A percentile compares a stretch with the other conserved stretches of the same genome.
These are phyloP conservation scores for Termitomyces sp. DNA, from an alignment of 768 basidiomycete genomes.

Conservation along the genomic window DNA sequence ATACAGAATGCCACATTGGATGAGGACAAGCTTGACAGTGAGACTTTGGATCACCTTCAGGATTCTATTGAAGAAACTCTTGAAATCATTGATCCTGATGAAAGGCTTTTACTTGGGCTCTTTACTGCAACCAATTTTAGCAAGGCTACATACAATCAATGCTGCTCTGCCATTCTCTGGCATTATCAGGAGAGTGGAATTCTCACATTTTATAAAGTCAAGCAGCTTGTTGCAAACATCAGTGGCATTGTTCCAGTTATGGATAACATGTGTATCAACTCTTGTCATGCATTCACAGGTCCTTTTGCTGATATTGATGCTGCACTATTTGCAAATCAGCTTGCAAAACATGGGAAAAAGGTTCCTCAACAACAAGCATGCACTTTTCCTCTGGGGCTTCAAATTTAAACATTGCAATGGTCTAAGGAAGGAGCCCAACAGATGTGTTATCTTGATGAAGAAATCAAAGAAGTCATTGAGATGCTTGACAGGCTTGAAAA, in stretches of 20 bases:
- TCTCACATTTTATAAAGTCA: conserved; percentile 9
- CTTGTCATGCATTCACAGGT: conserved; percentile 18
- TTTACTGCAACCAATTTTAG: conserved; percentile 6
- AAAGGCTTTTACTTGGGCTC: background rate
- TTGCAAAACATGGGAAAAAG: conserved; percentile 1
- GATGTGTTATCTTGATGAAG: too few species aligned
- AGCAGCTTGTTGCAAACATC: conserved; percentile 11
- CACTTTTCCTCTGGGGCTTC: too few species aligned
- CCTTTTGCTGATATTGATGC: background rate
- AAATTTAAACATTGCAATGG: too few species aligned
- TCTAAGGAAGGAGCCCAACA: too few species aligned
- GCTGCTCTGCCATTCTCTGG: conserved; percentile 1
- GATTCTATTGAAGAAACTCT: background rate
- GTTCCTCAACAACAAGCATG: background rate
- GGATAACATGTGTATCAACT: conserved; percentile 25
- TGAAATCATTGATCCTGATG: background rate
- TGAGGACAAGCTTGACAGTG: conserved; percentile 9
- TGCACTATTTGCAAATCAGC: conserved; percentile 11
- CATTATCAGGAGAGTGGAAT: conserved; percentile 5
- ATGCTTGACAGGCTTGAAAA: too few species aligned
- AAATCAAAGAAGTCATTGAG: too few species aligned
- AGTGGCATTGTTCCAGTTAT: conserved; percentile 13
- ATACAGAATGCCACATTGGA: conserved; percentile 14
- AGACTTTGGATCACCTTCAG: background rate
- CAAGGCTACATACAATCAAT: conserved; percentile 5